Evolutionary conservation across 257 asterid species (phyloP).

Genomic region (Nicotiana tabacum): DNA sequence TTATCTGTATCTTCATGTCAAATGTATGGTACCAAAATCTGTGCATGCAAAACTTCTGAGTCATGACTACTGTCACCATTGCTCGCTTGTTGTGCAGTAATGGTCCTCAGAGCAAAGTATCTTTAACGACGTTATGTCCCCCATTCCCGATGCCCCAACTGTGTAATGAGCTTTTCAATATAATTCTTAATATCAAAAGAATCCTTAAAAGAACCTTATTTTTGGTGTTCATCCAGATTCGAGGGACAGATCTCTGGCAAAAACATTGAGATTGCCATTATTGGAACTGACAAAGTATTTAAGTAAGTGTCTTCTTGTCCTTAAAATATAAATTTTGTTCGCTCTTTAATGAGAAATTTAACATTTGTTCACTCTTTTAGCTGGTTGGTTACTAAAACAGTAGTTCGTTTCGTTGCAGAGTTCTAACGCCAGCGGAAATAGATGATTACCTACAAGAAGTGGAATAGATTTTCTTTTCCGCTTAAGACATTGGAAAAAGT

Average conservation of each 20-base stretch:
- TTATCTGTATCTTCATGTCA: background rate
- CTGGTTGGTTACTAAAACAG: background rate
- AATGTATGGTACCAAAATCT: background rate
- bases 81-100: background rate
- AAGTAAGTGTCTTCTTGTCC: constrained; percentile 33
- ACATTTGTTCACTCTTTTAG: background rate
- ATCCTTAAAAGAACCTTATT: background rate
- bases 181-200: background rate
- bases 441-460: constrained; percentile 96
- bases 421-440: constrained; percentile 81
- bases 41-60: background rate
- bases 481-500: background rate
- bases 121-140: background rate
- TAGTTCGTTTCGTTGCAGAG: constrained; percentile 44
- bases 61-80: background rate
- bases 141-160: too few relatives aligned
- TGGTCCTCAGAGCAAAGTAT: background rate
- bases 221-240: constrained; percentile 43
- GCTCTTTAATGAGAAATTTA: background rate
- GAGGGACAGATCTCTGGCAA: constrained; percentile 97
- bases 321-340: background rate
- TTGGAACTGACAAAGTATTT: constrained; percentile 78
- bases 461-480: constrained; percentile 37
- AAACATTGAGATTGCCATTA: constrained; percentile 94
- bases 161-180: background rate